A percentile compares a stretch with the other conserved stretches of the same genome.
Conservation (phyloP, 2,329 filamentous ascomycete species). For the Xylaria sp. region DNA sequence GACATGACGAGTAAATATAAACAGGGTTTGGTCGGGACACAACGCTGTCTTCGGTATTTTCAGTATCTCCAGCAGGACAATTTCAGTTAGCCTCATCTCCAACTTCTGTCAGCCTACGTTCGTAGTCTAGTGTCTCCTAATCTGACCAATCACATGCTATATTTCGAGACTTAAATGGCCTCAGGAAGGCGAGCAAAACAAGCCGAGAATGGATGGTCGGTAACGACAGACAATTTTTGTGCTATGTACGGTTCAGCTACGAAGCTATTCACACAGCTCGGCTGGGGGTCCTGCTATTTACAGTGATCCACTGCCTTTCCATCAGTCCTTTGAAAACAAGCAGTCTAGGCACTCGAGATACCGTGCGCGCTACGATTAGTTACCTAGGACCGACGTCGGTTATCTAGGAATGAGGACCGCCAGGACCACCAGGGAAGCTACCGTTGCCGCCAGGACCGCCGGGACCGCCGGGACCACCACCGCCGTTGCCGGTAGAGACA, state of each 20-base stretch:
- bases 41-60: background rate
- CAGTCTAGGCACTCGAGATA: background rate
- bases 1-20: background rate
- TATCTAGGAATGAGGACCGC: background rate
- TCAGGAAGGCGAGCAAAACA: no score
- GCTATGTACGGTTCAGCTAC: conserved; percentile 12
- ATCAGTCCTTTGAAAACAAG: background rate
- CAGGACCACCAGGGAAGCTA: conserved; percentile 17
- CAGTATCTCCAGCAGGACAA: background rate
- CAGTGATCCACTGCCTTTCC: background rate
- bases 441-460: conserved; percentile 11
- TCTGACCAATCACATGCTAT: background rate
- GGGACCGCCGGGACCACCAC: conserved; percentile 31
- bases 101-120: no score
- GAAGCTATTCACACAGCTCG: conserved; percentile 3
- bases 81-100: background rate
- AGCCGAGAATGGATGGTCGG: background rate
- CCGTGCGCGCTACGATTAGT: background rate
- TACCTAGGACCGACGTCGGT: conserved; percentile 11
- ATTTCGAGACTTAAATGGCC: background rate
- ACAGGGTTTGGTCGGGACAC: background rate
- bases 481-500: conserved; percentile 40
- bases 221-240: conserved; percentile 25
- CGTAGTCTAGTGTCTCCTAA: background rate
- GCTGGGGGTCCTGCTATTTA: background rate